Conservation (phyloP, 2,329 filamentous ascomycete genomes). For the Trichoderma cornu-damae region DNA sequence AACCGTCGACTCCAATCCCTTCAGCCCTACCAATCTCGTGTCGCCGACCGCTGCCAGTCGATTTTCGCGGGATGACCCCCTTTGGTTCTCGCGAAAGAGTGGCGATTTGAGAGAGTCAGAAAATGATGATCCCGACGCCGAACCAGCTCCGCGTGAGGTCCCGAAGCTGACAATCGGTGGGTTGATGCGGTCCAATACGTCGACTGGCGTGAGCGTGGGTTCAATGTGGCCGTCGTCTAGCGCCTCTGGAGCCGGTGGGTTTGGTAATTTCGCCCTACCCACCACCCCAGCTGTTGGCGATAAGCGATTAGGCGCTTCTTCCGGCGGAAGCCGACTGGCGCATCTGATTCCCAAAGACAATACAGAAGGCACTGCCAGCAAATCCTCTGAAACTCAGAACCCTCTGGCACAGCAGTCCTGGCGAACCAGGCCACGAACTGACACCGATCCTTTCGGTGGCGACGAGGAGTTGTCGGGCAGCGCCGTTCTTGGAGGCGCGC, state of each 20-base stretch:
- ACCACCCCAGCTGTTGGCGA: constrained; percentile 57
- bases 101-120: constrained; percentile 52
- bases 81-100: constrained; percentile 53
- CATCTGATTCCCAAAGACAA: constrained; percentile 77
- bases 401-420: constrained; percentile 44
- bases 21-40: constrained; percentile 45
- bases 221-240: constrained; percentile 44
- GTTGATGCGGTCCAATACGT: constrained; percentile 52
- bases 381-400: constrained; percentile 46
- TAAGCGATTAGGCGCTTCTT: constrained; percentile 65
- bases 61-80: constrained; percentile 58
- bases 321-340: constrained; percentile 79
- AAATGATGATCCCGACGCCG: constrained; percentile 46
- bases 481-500: constrained; percentile 68
- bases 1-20: constrained; percentile 65
- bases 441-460: constrained; percentile 66
- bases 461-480: constrained; percentile 61
- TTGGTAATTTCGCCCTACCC: constrained; percentile 79
- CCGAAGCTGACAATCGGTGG: constrained; percentile 40
- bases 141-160: constrained; percentile 28
- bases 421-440: constrained; percentile 59
- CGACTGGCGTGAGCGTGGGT: constrained; percentile 43
- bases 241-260: constrained; percentile 67
- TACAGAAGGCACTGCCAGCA: constrained; percentile 55
- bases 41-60: constrained; percentile 58